Percentiles rank a stretch among this genome's conserved stretches.
These are phyloP conservation scores for Emiliania huxleyi DNA, from an alignment of 78 protist genomes.

Conservation along the genomic window DNA sequence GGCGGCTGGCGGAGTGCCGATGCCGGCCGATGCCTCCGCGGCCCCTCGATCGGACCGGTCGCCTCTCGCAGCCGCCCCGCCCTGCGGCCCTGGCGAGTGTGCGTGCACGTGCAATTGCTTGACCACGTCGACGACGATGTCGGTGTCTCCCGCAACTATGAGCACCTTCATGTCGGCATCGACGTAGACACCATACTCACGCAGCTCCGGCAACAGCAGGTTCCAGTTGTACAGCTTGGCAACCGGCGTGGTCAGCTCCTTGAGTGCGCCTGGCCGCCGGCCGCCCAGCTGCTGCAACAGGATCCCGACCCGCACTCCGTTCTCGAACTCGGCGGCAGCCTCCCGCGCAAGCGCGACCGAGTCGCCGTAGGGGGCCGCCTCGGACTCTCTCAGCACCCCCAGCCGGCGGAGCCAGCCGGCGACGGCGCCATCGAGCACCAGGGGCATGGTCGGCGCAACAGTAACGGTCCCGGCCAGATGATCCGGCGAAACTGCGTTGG, in stretches of 20 bases:
- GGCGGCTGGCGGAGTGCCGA: too few species aligned
- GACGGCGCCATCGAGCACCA: not conserved
- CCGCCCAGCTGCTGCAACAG: not conserved
- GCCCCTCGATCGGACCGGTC: too few species aligned
- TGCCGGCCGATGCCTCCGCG: too few species aligned
- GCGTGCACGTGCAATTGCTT: not conserved
- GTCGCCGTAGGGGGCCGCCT: not conserved
- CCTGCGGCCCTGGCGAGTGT: too few species aligned
- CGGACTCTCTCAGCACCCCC: not conserved
- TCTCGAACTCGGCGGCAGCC: not conserved
- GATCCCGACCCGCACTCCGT: not conserved
- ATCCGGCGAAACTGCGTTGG: too few species aligned
- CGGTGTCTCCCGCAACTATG: not conserved
- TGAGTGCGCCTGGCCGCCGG: not conserved
- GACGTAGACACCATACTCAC: not conserved
- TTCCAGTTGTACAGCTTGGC: conserved; percentile 24
- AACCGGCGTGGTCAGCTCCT: not conserved
- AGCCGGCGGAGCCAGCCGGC: not conserved
- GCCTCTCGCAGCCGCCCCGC: too few species aligned
- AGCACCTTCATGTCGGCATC: conserved; percentile 8
- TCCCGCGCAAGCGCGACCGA: not conserved
- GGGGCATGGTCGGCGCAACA: not conserved
- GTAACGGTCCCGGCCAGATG: too few species aligned
- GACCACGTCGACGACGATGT: not conserved
- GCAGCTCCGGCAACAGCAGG: not conserved